These are phyloP conservation scores for Rhododendron kiyosumense DNA, from an alignment of 148 eudicot genomes.

Conservation along the genomic window DNA sequence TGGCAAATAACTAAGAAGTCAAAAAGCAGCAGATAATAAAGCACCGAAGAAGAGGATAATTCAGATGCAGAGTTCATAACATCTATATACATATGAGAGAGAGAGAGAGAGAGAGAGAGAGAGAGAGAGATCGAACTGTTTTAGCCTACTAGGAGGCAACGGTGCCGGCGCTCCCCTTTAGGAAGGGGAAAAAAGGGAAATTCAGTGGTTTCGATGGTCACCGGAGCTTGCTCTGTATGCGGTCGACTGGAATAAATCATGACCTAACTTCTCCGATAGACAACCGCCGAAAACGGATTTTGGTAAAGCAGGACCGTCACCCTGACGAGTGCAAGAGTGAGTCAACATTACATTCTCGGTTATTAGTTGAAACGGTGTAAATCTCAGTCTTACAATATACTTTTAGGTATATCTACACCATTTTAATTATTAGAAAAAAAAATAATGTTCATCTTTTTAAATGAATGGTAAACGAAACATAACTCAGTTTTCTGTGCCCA, in stretches of 20 bases:
- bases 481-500: no score
- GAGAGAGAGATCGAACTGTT: not conserved
- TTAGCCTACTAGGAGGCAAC: not conserved
- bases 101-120: not conserved
- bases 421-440: no score
- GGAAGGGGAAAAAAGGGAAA: not conserved
- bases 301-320: no score
- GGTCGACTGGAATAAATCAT: not conserved
- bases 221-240: not conserved
- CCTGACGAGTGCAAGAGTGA: no score
- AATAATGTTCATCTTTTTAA: no score
- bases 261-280: not conserved
- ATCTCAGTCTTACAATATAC: no score
- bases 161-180: not conserved
- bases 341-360: no score
- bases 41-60: not conserved
- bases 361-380: no score
- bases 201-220: not conserved
- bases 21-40: not conserved
- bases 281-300: not conserved
- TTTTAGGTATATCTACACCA: no score
- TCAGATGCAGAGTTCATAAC: not conserved
- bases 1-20: not conserved
- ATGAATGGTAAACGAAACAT: no score
- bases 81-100: not conserved